Percentiles rank a stretch among this genome's conserved stretches.
These are phyloP conservation scores for Colletotrichum agaves DNA, from an alignment of 2,329 filamentous ascomycete species.

Conservation along the genomic window DNA sequence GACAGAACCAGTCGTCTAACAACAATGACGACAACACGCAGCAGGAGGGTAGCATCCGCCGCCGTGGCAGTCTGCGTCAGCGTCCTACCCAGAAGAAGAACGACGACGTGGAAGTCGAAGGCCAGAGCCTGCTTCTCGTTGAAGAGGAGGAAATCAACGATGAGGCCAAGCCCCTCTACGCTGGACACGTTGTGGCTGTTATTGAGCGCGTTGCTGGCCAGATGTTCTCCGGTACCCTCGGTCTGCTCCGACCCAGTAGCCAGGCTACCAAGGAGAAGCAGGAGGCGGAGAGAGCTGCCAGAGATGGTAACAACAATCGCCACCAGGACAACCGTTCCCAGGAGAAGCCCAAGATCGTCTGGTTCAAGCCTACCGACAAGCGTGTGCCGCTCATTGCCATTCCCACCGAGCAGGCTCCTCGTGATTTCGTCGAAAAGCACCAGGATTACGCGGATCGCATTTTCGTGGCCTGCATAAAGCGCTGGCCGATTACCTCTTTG, in stretches of 20 bases:
- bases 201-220: conserved; percentile 97
- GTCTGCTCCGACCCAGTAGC: conserved; percentile 92
- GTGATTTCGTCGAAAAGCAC: conserved; percentile 98
- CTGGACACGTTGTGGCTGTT: conserved; percentile 95
- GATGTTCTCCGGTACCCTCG: conserved; percentile 98
- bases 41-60: conserved; percentile 85
- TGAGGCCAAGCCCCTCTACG: conserved; percentile 96
- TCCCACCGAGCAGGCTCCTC: conserved; percentile 95
- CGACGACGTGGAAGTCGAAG: conserved; percentile 98
- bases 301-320: conserved; percentile 79
- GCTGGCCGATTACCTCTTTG: conserved; percentile 99
- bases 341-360: conserved; percentile 99
- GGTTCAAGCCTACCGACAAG: conserved; percentile 99
- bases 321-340: conserved; percentile 85
- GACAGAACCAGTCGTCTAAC: conserved; percentile 71
- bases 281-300: conserved; percentile 92
- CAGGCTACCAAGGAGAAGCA: conserved; percentile 99
- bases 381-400: conserved; percentile 98
- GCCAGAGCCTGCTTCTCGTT: conserved; percentile 93
- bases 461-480: conserved; percentile 98
- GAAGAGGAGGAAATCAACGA: conserved; percentile 99
- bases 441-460: conserved; percentile 98
- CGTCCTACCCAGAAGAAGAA: conserved; percentile 99
- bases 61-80: conserved; percentile 94
- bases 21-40: conserved; percentile 72